Evolutionary conservation across 257 asterid species (phyloP).

Genomic region (Coffea eugenioides): DNA sequence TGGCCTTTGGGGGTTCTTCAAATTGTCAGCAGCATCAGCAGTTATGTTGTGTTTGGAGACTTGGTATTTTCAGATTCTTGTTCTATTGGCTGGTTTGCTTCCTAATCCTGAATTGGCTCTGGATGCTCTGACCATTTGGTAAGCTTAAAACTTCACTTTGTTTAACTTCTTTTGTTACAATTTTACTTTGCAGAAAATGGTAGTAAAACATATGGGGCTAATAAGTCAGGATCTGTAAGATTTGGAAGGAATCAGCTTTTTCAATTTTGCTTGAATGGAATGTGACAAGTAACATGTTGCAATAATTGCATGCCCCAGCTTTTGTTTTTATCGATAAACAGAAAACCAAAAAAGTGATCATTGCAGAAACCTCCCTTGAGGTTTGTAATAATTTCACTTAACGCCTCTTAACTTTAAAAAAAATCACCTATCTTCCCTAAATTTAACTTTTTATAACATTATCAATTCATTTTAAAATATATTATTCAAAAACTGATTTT

Average conservation of each 20-base stretch:
- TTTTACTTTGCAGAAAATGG: neutral
- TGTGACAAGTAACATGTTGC: neutral
- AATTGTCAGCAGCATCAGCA: conserved; percentile 22
- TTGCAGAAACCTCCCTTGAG: no score
- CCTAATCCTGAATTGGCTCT: conserved; percentile 21
- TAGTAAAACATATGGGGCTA: neutral
- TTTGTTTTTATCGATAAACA: no score
- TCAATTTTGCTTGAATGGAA: no score
- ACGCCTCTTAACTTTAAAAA: no score
- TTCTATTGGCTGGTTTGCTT: conserved; percentile 26
- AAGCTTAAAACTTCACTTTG: neutral
- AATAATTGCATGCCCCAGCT: neutral
- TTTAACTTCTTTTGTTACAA: neutral
- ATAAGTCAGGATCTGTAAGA: neutral
- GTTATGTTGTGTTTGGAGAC: conserved; percentile 28
- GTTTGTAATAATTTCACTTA: no score
- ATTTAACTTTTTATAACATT: no score
- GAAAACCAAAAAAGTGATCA: no score
- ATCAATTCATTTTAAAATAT: no score
- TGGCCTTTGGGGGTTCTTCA: conserved; percentile 15
- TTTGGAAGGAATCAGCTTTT: neutral
- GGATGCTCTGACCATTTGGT: conserved; percentile 27
- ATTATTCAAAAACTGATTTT: no score
- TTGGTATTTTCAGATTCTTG: conserved; percentile 27
- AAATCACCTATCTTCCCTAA: no score